Percentiles rank a stretch among this genome's conserved stretches.
Evolutionary conservation across 1,284 basidiomycete genomes (phyloP).

Genomic region (Ceratobasidium sp.): DNA sequence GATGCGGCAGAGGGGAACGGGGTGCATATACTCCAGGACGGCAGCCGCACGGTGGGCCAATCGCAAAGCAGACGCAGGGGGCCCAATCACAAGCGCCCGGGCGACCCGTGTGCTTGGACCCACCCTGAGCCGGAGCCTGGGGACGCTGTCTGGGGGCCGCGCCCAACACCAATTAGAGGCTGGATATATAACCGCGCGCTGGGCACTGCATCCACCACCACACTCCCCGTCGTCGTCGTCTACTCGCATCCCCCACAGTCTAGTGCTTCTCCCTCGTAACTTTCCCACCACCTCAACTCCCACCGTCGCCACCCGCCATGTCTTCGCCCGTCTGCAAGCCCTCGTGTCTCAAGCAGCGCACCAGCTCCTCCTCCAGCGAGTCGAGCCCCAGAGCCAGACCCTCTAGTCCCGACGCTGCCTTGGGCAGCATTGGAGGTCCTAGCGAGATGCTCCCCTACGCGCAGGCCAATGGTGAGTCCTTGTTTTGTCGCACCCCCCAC

Average conservation of each 20-base stretch:
- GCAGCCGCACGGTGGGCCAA: conserved; percentile 27
- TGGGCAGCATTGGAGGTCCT: conserved; percentile 34
- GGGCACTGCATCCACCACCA: conserved; percentile 17
- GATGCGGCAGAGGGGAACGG: conserved; percentile 16
- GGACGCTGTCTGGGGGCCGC: conserved; percentile 1
- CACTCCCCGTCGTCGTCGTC: not conserved
- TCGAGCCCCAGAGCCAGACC: not conserved
- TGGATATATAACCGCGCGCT: conserved; percentile 31
- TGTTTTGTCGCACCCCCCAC: not conserved
- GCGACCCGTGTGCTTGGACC: not conserved
- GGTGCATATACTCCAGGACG: conserved; percentile 18
- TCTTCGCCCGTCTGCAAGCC: conserved; percentile 35
- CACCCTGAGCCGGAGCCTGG: not conserved
- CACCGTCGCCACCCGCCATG: conserved; percentile 2
- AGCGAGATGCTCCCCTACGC: conserved; percentile 42
- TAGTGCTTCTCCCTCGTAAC: not conserved
- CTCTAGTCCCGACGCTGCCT: conserved; percentile 11
- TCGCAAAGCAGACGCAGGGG: conserved; percentile 36
- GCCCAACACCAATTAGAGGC: not conserved
- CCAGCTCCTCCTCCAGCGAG: not conserved
- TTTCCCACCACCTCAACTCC: not conserved
- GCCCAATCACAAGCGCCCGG: conserved; percentile 19
- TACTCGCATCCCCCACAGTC: not conserved
- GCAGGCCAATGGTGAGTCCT: conserved; percentile 33
- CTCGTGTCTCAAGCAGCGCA: conserved; percentile 32